phyloP scores from a whole-genome alignment of 2,329 filamentous ascomycete species.

The Periconia digitata region DNA sequence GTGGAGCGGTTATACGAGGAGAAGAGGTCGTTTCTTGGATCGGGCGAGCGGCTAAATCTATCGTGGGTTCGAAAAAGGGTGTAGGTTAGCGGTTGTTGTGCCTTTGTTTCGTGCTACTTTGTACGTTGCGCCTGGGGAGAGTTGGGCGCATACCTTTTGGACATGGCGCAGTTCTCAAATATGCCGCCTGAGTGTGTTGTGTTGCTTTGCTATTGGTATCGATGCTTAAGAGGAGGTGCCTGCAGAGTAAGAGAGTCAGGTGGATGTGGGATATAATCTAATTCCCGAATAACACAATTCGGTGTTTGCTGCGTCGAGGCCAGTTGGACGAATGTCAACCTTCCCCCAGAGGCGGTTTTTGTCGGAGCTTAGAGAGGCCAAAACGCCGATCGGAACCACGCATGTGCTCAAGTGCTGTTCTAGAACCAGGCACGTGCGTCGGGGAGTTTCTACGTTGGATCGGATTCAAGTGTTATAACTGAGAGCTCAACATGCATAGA shows the following conservation, averaged over 20 bases:
- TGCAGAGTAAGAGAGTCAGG: neutral
- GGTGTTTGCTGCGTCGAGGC: neutral
- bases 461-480: too few relatives aligned
- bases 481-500: too few relatives aligned
- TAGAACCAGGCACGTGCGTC: constrained; percentile 1
- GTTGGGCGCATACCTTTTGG: constrained; percentile 19
- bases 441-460: neutral
- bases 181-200: constrained; percentile 1
- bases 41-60: constrained; percentile 29
- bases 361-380: constrained; percentile 4
- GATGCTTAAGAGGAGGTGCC: neutral
- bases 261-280: neutral
- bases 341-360: constrained; percentile 5
- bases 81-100: neutral
- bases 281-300: neutral
- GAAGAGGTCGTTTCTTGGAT: constrained; percentile 44
- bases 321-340: neutral
- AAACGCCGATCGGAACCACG: constrained; percentile 5
- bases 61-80: too few relatives aligned
- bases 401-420: too few relatives aligned
- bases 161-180: constrained; percentile 15
- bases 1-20: constrained; percentile 40
- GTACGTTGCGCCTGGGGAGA: neutral
- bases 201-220: neutral
- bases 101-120: neutral